Conservation (phyloP, 768 basidiomycete genomes). For the Xerocomus potaroensis region DNA sequence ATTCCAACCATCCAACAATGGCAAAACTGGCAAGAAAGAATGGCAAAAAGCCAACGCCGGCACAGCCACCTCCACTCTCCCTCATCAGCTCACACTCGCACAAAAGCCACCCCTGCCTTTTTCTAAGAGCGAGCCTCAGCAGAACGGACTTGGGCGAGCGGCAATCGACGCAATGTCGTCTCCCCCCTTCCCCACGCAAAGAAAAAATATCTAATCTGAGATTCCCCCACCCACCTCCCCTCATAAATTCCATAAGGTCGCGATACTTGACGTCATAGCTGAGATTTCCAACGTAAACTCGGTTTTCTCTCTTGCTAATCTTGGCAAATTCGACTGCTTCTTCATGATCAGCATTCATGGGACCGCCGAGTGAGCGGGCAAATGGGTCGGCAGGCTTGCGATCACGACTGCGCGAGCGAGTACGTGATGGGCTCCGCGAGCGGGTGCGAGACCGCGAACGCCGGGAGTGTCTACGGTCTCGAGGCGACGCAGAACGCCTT, state of each 20-base stretch:
- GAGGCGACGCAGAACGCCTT: conserved; percentile 62
- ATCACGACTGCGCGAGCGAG: conserved; percentile 53
- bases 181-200: conserved; percentile 35
- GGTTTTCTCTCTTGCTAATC: conserved; percentile 94
- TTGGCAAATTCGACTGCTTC: conserved; percentile 96
- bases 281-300: conserved; percentile 98
- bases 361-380: conserved; percentile 77
- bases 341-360: conserved; percentile 87
- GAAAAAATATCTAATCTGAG: conserved; percentile 53
- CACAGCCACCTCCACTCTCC: conserved; percentile 30
- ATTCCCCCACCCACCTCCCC: conserved; percentile 98
- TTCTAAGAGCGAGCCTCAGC: conserved; percentile 32
- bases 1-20: conserved; percentile 51
- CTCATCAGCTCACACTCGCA: conserved; percentile 35
- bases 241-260: conserved; percentile 99
- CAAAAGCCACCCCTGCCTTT: conserved; percentile 31
- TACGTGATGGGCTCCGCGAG: conserved; percentile 47
- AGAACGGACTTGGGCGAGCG: conserved; percentile 32
- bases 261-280: conserved; percentile 98
- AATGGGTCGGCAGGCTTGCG: conserved; percentile 62
- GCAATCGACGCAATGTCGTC: conserved; percentile 20
- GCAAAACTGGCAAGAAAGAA: conserved; percentile 39
- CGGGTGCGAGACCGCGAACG: conserved; percentile 66
- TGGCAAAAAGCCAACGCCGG: conserved; percentile 37
- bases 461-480: conserved; percentile 49